Percentiles rank a stretch among this genome's conserved stretches.
Evolutionary conservation across 148 eudicot species (phyloP).

Genomic region (Chenopodium formosanum): DNA sequence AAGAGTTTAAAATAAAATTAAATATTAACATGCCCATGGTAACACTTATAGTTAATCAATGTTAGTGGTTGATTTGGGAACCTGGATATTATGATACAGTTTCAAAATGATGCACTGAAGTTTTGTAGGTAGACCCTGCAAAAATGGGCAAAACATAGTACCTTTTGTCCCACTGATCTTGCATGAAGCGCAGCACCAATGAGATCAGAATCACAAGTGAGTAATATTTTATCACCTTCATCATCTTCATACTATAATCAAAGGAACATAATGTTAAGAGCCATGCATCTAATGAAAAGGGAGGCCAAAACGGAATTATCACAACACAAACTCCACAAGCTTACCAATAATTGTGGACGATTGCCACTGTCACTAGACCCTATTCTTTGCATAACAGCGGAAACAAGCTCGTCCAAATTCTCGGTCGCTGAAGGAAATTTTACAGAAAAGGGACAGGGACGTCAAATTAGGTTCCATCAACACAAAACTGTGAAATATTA

Average conservation of each 20-base stretch:
- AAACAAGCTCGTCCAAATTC: constrained; percentile 71
- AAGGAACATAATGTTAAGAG: constrained; percentile 1
- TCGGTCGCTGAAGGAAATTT: constrained; percentile 55
- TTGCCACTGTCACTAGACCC: constrained; percentile 44
- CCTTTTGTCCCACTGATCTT: constrained; percentile 79
- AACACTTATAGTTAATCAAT: not conserved
- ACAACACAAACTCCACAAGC: constrained; percentile 31
- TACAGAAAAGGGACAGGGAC: not conserved
- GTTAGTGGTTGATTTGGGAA: not conserved
- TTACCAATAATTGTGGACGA: constrained; percentile 70
- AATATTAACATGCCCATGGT: too few species aligned
- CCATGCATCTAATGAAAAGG: not conserved
- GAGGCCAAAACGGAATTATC: not conserved
- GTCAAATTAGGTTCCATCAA: not conserved
- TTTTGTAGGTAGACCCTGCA: constrained; percentile 6
- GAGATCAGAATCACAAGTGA: constrained; percentile 78
- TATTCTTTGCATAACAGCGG: constrained; percentile 67
- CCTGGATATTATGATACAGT: not conserved
- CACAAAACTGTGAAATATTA: not conserved
- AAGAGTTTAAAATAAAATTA: not conserved
- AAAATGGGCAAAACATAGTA: constrained; percentile 22
- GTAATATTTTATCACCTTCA: constrained; percentile 88
- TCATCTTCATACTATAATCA: constrained; percentile 82
- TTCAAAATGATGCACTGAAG: not conserved
- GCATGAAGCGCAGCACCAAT: constrained; percentile 77